phyloP scores from a whole-genome alignment of 192 early-diverging fungal species.

The Thoreauomyces humboldtii region DNA sequence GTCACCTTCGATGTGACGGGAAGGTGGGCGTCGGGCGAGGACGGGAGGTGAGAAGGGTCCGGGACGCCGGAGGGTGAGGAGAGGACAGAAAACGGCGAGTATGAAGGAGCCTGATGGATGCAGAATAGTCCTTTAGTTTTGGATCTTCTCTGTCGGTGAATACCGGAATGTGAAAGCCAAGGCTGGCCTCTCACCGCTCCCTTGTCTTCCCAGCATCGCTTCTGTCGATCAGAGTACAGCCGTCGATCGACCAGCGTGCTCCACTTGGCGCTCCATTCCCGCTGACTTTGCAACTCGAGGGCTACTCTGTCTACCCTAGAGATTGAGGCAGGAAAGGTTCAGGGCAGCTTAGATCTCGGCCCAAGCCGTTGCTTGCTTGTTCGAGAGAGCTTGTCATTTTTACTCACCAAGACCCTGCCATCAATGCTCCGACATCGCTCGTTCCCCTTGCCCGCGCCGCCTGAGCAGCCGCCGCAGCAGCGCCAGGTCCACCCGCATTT shows the following conservation, averaged over 20 bases:
- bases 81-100: neutral
- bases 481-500: too few relatives aligned
- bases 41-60: neutral
- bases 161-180: neutral
- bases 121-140: neutral
- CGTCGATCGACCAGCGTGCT: conserved; percentile 32
- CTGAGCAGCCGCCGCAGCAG: too few relatives aligned
- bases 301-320: conserved; percentile 45
- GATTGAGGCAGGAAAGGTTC: too few relatives aligned
- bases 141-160: neutral
- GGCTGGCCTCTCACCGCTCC: neutral
- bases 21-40: conserved; percentile 34
- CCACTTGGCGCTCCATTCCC: conserved; percentile 41
- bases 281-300: conserved; percentile 29
- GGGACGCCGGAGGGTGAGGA: conserved; percentile 3
- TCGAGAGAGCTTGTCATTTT: too few relatives aligned
- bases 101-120: neutral
- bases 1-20: conserved; percentile 65
- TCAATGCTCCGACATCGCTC: too few relatives aligned
- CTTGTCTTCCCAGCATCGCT: neutral
- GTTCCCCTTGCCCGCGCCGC: too few relatives aligned
- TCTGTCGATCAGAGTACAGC: conserved; percentile 32
- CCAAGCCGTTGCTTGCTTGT: too few relatives aligned
- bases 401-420: too few relatives aligned
- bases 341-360: too few relatives aligned